These are phyloP conservation scores for Stylosanthes scabra DNA, from an alignment of 331 rosid genomes.

Conservation along the genomic window DNA sequence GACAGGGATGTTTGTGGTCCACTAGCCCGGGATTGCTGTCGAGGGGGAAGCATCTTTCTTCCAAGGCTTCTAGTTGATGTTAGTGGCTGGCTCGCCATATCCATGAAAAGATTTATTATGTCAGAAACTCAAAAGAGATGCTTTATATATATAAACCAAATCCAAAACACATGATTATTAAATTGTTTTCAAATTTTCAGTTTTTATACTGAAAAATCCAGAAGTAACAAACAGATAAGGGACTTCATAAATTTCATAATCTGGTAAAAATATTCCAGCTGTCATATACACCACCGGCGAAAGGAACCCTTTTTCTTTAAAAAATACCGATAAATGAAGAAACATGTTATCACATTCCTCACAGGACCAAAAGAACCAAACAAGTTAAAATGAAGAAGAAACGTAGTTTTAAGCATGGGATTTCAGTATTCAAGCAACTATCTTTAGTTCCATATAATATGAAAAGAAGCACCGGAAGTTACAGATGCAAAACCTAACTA, in stretches of 20 bases:
- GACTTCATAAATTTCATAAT: slow-evolving; percentile 5
- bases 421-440: neutral
- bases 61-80: slow-evolving; percentile 54
- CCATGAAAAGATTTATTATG: slow-evolving; percentile 52
- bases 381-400: neutral
- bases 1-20: slow-evolving; percentile 85
- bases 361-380: slow-evolving; percentile 19
- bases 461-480: slow-evolving; percentile 5
- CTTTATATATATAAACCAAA: slow-evolving; percentile 7
- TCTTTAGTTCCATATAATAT: too few relatives aligned
- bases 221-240: slow-evolving; percentile 8
- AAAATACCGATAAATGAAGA: neutral
- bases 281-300: neutral
- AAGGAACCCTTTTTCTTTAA: neutral
- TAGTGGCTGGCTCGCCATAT: slow-evolving; percentile 63
- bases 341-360: neutral
- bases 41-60: slow-evolving; percentile 77
- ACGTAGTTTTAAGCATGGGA: neutral
- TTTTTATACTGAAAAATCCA: neutral
- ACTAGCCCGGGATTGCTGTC: slow-evolving; percentile 83
- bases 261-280: slow-evolving; percentile 8
- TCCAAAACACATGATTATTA: neutral
- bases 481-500: neutral
- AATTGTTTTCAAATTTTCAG: neutral
- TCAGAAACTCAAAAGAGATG: slow-evolving; percentile 35